A percentile compares a stretch with the other conserved stretches of the same genome.
Conservation (phyloP, 1,284 basidiomycete genomes). For the Boletus mariae region DNA sequence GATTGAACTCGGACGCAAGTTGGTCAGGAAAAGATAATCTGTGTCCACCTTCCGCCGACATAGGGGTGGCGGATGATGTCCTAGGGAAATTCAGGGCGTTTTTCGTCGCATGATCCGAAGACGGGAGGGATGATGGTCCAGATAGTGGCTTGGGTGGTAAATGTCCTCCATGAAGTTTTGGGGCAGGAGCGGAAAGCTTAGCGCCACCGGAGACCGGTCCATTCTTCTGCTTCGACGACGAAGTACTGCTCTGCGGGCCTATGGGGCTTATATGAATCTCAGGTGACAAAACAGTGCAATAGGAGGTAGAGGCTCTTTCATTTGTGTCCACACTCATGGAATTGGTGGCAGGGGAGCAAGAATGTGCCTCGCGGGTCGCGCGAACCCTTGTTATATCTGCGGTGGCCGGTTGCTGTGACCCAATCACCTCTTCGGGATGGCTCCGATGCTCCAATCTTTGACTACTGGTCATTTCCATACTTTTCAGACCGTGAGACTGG, state of each 20-base stretch:
- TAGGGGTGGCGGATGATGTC: constrained; percentile 6
- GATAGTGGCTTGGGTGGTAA: constrained; percentile 5
- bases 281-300: background rate
- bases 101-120: background rate
- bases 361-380: background rate
- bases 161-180: background rate
- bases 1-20: constrained; percentile 12
- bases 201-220: constrained; percentile 15
- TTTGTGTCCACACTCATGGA: constrained; percentile 7
- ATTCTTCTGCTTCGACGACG: constrained; percentile 5
- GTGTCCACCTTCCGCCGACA: constrained; percentile 7
- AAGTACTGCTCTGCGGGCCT: constrained; percentile 1
- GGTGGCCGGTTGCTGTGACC: constrained; percentile 8
- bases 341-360: background rate
- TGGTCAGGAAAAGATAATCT: constrained; percentile 7
- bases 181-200: constrained; percentile 9
- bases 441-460: constrained; percentile 1
- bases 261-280: background rate
- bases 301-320: background rate
- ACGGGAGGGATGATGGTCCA: background rate
- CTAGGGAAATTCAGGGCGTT: background rate
- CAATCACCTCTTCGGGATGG: background rate
- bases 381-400: constrained; percentile 5
- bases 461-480: background rate
- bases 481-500: constrained; percentile 5